Base-by-base conservation (phyloP, 179 eudicot species). In the Spergularia azorica region DNA sequence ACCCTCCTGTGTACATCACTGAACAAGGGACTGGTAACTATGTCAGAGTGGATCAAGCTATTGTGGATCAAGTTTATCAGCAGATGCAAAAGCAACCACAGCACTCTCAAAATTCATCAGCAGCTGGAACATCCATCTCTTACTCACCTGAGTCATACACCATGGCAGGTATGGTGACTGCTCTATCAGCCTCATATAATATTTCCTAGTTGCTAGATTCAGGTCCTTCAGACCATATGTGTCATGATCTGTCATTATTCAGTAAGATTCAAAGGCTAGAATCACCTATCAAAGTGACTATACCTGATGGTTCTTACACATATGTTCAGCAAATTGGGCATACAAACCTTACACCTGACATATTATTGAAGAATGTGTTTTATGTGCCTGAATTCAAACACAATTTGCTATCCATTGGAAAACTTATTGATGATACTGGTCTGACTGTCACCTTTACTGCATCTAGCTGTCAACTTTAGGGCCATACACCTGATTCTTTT, bases 161-260 rank as follows among this genome's bases (percentile, higher is more conserved):
- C 0, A 70, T 70, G 43, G 46, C 39, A 0, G 14, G 26, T 51
- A 13, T 5, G 16, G 10, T 70, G 0, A 4, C 20, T 54, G 32
- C 3, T 3, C 0, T 10, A 2, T 1, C 15, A 43, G 0, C 4
- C 0, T 46, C 21, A 51, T 10, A 11, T 52, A 26, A 14, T n/a
- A 7, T 20, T 17, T 20, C 46, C 7, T 71, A 17, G 64, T 36
- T 71, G 1, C 4, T 71, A 5, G 75, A 71, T n/a, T 56, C 65
- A 0, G 54, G 74, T 3, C 51, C 74, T 0, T 55, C 63, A 12
- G 32, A 71, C 14, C 74, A 71, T 32, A 71, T 71, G 74, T 21
- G 10, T 14, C 17, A 9, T 15, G n/a, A 71, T 16, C 8, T 12
- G 0, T 2, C 21, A 0, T 15, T 1, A 0, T 56, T 55, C 13